Percentiles rank a stretch among this genome's conserved stretches.
Evolutionary conservation across 2,329 filamentous ascomycete genomes (phyloP).

Genomic region (Lizonia empirigonia): DNA sequence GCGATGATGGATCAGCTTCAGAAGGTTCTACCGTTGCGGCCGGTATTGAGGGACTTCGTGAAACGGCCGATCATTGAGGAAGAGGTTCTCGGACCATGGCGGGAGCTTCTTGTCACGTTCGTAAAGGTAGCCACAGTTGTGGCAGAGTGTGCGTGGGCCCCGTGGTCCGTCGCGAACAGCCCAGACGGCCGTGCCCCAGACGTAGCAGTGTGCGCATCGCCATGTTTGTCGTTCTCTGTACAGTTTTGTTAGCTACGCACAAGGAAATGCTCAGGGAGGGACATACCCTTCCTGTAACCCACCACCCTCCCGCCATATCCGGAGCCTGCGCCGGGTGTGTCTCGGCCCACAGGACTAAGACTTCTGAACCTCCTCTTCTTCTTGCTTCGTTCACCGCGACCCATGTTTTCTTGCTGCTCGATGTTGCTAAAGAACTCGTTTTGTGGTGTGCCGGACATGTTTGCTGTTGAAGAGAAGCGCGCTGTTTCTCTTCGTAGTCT

Average conservation of each 20-base stretch:
- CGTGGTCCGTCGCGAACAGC: constrained; percentile 89
- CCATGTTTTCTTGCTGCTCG: constrained; percentile 74
- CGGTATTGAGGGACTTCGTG: constrained; percentile 33
- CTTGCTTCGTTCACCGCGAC: constrained; percentile 88
- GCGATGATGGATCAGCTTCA: background rate
- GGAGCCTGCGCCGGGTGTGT: constrained; percentile 75
- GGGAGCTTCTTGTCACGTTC: constrained; percentile 86
- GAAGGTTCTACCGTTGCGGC: constrained; percentile 18
- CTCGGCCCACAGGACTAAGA: constrained; percentile 79
- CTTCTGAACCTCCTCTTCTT: constrained; percentile 93
- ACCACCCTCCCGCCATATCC: constrained; percentile 73
- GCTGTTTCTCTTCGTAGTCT: constrained; percentile 88
- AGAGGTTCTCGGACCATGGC: constrained; percentile 74
- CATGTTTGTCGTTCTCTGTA: constrained; percentile 75
- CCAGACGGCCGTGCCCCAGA: constrained; percentile 92
- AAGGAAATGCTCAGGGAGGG: constrained; percentile 1
- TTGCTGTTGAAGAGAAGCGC: constrained; percentile 83
- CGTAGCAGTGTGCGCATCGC: constrained; percentile 85
- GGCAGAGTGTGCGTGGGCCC: constrained; percentile 83
- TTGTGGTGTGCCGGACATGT: constrained; percentile 73
- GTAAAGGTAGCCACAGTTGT: constrained; percentile 89
- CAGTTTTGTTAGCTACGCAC: constrained; percentile 19
- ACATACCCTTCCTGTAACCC: constrained; percentile 55
- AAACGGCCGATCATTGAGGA: constrained; percentile 53
- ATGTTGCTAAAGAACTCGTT: constrained; percentile 65